Conservation (phyloP, 1,284 basidiomycete species). For the Papiliotrema terrestris region DNA sequence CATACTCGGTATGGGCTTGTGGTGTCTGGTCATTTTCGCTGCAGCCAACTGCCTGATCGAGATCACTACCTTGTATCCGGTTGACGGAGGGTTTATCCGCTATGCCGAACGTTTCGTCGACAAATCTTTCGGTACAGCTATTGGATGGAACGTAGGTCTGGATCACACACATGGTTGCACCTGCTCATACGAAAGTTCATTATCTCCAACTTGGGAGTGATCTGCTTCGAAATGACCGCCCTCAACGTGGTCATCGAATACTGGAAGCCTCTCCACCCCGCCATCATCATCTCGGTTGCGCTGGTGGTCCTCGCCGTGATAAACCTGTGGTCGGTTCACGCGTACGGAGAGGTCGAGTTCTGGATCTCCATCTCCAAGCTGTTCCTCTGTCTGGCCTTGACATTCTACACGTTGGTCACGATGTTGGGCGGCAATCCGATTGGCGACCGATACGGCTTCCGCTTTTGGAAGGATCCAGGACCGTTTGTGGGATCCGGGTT, state of each 20-base stretch:
- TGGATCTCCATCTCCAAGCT: constrained; percentile 38
- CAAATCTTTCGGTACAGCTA: constrained; percentile 13
- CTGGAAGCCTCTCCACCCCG: constrained; percentile 26
- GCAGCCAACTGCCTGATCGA: constrained; percentile 26
- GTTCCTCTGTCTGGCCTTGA: constrained; percentile 32
- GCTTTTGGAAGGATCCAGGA: constrained; percentile 40
- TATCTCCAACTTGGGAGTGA: constrained; percentile 17
- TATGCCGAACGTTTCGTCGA: constrained; percentile 22
- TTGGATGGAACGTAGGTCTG: constrained; percentile 19
- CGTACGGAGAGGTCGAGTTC: constrained; percentile 55
- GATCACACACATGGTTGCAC: not conserved
- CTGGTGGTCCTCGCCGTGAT: constrained; percentile 18
- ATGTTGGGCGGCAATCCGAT: constrained; percentile 39
- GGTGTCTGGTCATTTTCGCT: constrained; percentile 18
- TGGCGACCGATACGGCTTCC: constrained; percentile 28
- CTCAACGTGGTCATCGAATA: constrained; percentile 33
- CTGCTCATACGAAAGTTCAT: constrained; percentile 7
- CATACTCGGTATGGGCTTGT: constrained; percentile 18
- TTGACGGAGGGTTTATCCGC: constrained; percentile 21
- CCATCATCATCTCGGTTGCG: constrained; percentile 26
- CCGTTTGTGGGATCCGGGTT: too few relatives aligned
- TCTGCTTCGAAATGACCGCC: constrained; percentile 25
- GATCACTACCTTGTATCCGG: constrained; percentile 19
- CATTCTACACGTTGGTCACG: constrained; percentile 37
- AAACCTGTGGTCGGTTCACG: constrained; percentile 25